Conservation (phyloP, 2,329 filamentous ascomycete genomes). For the Alternaria sp. region DNA sequence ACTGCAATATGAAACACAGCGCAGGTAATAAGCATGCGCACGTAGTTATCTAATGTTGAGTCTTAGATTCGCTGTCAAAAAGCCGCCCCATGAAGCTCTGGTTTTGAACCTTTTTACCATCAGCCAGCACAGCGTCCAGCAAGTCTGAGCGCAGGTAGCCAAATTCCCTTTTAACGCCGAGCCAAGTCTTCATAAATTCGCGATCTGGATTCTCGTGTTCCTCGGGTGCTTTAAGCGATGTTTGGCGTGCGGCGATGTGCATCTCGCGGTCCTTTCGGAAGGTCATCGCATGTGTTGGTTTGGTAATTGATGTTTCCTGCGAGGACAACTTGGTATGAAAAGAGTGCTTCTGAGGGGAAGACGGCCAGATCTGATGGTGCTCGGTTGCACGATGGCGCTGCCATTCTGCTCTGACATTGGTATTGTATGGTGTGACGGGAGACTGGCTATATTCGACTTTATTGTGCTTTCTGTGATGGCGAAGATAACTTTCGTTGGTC, state of each 20-base stretch:
- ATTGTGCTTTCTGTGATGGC: background rate
- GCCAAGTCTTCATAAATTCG: background rate
- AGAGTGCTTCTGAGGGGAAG: background rate
- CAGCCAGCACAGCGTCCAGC: background rate
- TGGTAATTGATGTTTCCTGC: background rate
- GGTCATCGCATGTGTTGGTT: background rate
- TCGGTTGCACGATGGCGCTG: background rate
- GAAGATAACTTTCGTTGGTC: background rate
- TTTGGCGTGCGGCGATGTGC: background rate
- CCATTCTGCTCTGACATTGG: background rate
- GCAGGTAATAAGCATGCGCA: background rate
- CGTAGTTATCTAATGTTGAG: background rate
- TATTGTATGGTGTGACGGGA: background rate
- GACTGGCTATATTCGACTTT: background rate
- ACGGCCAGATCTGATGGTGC: background rate
- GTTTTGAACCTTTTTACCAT: background rate
- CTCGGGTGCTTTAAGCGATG: background rate
- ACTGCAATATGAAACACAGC: background rate
- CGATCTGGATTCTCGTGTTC: background rate
- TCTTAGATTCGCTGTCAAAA: background rate
- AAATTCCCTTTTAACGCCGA: background rate
- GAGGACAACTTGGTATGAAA: background rate
- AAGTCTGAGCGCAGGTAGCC: background rate
- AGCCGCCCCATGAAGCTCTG: background rate
- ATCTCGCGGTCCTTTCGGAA: background rate